Evolutionary conservation across 2,329 filamentous ascomycete species (phyloP), one percentile per base, ranked within the genome.

Genomic region (Diplodia intermedia): DNA sequence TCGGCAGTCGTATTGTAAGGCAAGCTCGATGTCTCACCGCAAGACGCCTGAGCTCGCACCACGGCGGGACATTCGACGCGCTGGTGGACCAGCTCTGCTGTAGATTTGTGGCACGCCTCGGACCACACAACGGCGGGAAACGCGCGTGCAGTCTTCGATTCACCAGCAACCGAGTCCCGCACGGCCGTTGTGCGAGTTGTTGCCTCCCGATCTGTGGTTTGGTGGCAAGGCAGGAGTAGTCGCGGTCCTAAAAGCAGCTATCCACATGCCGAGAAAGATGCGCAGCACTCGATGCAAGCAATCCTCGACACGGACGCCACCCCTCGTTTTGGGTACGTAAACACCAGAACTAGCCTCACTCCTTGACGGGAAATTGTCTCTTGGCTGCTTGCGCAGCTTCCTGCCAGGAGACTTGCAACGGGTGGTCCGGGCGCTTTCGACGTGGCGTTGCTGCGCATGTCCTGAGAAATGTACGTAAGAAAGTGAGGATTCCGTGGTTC

Each of bases 251-350:
- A 61, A 49, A 33, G 38, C 26, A 61, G 40, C 23, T 26, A 31
- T 61, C 23, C 55, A 31, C 56, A 61, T 49, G 56, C 56, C 56
- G 56, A 62, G 57, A 62, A 43, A 23, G 23, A 62, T 23, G 57
- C n/a, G 57, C 43, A 47, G 33, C 43, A 47, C n/a, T 62, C 43
- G n/a, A 50, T 36, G 43, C 40, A 62, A 52, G 57, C 56, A 47
- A 49, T 33, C 56, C 56, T 62, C 57, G 57, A 47, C 43, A 20
- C 33, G 26, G 43, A 43, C 11, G 57, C 36, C 43, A 52, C 57
- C 43, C n/a, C 26, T 62, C 43, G 9, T 50, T 62, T 62, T 29
- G 29, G 43, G 14, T 62, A 62, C 57, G 57, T 62, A 62, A 56
- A 26, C 26, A 43, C 6, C 23, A 18, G 26, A 29, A 47, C 43